These are phyloP conservation scores for Gossypium rotundifolium DNA, from an alignment of 345 rosid genomes.

Conservation along the genomic window DNA sequence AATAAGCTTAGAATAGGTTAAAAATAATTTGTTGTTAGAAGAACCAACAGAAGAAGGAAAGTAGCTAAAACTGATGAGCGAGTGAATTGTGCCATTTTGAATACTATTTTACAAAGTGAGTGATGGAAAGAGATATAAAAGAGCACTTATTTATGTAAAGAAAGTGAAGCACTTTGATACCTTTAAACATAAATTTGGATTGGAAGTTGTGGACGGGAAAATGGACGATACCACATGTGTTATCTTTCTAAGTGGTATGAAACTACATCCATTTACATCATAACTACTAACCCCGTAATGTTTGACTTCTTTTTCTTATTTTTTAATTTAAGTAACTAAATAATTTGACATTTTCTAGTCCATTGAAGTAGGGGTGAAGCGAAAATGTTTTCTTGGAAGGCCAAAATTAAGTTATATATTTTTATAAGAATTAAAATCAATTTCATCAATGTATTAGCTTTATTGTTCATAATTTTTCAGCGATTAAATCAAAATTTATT, in stretches of 20 bases:
- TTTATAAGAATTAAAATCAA: no score
- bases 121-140: background rate
- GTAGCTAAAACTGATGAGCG: background rate
- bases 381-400: no score
- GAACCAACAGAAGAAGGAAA: background rate
- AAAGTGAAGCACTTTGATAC: background rate
- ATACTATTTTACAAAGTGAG: background rate
- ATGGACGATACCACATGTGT: background rate
- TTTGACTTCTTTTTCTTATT: no score
- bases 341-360: no score
- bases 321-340: no score
- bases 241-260: background rate
- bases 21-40: background rate
- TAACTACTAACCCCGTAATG: no score
- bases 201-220: background rate
- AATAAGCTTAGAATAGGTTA: background rate
- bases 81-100: background rate
- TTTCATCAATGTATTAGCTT: no score
- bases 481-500: no score
- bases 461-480: no score
- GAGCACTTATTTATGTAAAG: background rate
- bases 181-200: background rate
- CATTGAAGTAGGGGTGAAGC: no score
- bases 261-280: background rate
- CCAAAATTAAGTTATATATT: no score